Percentiles rank a stretch among this genome's conserved stretches.
Conservation (phyloP, 2,329 filamentous ascomycete genomes). For the Verticillium longisporum region DNA sequence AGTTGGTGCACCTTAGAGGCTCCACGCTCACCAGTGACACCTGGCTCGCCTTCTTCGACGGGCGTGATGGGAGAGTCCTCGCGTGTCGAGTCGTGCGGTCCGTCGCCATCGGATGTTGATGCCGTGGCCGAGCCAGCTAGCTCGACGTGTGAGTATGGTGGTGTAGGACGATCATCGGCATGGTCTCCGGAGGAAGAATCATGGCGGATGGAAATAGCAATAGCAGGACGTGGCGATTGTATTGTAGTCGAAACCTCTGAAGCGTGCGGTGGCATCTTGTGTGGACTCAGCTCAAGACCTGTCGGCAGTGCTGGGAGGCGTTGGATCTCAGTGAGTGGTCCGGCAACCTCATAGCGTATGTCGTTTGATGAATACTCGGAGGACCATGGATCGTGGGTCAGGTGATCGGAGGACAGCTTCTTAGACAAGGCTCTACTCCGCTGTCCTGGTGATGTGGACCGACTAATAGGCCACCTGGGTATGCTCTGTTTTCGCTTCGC, state of each 20-base stretch:
- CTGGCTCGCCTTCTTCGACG: constrained; percentile 31
- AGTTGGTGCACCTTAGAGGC: constrained; percentile 42
- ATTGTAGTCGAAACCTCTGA: neutral
- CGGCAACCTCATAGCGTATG: constrained; percentile 10
- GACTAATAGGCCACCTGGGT: constrained; percentile 31
- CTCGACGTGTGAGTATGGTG: constrained; percentile 3
- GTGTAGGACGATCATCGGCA: neutral
- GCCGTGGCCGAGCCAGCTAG: neutral
- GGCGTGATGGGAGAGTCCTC: constrained; percentile 37
- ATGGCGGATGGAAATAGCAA: too few species aligned
- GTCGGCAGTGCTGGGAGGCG: constrained; percentile 12
- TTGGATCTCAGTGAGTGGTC: constrained; percentile 11
- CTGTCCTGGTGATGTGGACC: constrained; percentile 26
- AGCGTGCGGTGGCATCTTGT: neutral
- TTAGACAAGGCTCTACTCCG: constrained; percentile 22
- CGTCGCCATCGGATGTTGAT: constrained; percentile 10
- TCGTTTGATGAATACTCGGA: constrained; percentile 19
- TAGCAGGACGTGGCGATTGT: neutral
- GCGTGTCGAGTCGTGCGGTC: constrained; percentile 19
- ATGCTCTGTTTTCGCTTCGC: constrained; percentile 26
- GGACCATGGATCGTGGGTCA: constrained; percentile 36
- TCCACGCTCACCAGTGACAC: constrained; percentile 19
- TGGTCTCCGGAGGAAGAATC: neutral
- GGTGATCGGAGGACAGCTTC: constrained; percentile 23
- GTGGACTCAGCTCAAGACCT: neutral